Conservation (phyloP, 1,139 yeast genomes). For the Kodamaea plutei region DNA sequence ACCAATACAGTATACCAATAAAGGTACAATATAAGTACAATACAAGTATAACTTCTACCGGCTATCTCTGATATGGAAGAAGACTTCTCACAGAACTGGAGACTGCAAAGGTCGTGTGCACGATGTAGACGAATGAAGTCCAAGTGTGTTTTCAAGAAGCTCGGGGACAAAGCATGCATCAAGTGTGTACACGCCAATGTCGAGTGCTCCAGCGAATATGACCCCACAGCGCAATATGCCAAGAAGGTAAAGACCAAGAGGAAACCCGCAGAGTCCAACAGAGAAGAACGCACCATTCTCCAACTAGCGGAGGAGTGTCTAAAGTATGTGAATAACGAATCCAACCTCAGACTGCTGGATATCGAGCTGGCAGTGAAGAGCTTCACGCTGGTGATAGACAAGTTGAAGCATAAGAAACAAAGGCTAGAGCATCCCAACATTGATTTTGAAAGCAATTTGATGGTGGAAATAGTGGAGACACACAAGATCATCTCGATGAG, state of each 20-base stretch:
- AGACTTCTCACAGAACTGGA: conserved; percentile 25
- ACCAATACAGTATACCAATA: no score
- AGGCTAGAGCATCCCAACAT: conserved; percentile 28
- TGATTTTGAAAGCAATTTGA: conserved; percentile 36
- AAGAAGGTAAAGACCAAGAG: conserved; percentile 17
- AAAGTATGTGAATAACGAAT: background rate
- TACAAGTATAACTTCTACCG: no score
- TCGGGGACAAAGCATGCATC: conserved; percentile 39
- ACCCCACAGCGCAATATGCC: conserved; percentile 39
- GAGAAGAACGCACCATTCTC: conserved; percentile 1
- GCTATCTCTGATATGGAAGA: no score
- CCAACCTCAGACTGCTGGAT: no score
- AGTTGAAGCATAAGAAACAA: conserved; percentile 13
- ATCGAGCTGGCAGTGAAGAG: background rate
- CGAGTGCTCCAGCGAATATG: conserved; percentile 45
- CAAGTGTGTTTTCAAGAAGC: conserved; percentile 51
- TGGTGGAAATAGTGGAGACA: conserved; percentile 33
- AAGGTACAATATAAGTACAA: no score
- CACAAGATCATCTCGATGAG: conserved; percentile 17
- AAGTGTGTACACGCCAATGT: conserved; percentile 44
- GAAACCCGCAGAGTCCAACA: no score
- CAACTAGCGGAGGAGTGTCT: background rate
- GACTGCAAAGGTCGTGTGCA: conserved; percentile 52
- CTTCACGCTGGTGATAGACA: conserved; percentile 9
- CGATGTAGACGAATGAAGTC: conserved; percentile 53